Base-by-base conservation (phyloP, 495 filamentous ascomycete species). In the Lophiotrema nucula region DNA sequence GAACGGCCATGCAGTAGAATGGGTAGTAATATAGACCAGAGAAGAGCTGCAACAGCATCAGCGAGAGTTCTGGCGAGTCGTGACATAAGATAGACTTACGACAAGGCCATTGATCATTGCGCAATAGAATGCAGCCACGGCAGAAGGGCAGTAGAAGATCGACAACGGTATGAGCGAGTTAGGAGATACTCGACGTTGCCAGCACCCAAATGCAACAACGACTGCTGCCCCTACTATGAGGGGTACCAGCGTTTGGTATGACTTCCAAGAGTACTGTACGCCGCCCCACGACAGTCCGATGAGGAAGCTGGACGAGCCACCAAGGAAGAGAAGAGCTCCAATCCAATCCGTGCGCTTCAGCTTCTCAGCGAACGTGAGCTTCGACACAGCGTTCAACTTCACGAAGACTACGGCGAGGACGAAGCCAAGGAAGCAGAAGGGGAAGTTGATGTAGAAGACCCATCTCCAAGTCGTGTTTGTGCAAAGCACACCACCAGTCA, bases 271-370 rank as follows among this genome's bases (percentile, higher is more conserved):
- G 64, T 78, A 83, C 64, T 77, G 69, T 1, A 74, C 64, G 0
- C 81, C 83, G 1, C 76, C 83, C 78, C 79, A 85, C 3, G 77
- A 76, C 0, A 86, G 41, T 0, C 76, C 77, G 21, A 85, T 73
- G 3, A 85, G 68, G 49, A 86, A 73, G 4, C 70, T 62, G 11
- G 74, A 73, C 2, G 69, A 65, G 0, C 71, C 70, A 13, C 64
- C 69, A 4, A 79, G 74, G 64, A 88, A 87, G 1, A 87, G 22
- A 0, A 80, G 51, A 5, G 74, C 73, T 0, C 86, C 85, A 26
- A 81, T 27, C 77, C 83, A 88, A 61, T 89, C 86, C 21, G 86
- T 77, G 18, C 68, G 69, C 19, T 53, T 1, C 0, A 82, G 35
- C n/a, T 56, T 58, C 26, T 66, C 31, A 6, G n/a, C 11, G 8